Base-by-base conservation (phyloP, 2,329 filamentous ascomycete genomes). In the Phoma sp. region DNA sequence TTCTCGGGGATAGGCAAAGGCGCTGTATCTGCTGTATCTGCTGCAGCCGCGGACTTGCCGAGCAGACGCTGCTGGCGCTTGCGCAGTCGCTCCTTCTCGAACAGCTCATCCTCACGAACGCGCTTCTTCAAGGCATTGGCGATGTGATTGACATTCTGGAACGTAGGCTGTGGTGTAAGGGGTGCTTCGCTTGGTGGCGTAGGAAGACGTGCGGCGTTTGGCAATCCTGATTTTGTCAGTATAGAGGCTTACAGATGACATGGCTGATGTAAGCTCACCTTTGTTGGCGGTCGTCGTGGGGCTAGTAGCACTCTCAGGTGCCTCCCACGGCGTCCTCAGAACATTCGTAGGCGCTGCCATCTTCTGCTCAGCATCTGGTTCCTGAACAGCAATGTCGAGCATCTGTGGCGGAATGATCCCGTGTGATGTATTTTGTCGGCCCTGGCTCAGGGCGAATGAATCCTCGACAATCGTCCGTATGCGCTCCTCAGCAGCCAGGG, bases 401-500 rank as follows among this genome's bases (percentile, higher is more conserved):
- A 92, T 95, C 48, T 93, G 90, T 9, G 84, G 80, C 2, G 92
- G 90, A 5, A 96, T 81, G 26, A 87, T 79, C 1, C 93, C 93
- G 72, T 96, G 89, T 2, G 92, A 91, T 17, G 89, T 90, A 56
- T 83, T 86, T 69, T 91, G 89, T 47, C 93, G 86, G 54, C 85
- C 89, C 54, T 83, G 82, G 3, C 91, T 85, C 38, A 96, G 77
- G 9, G 83, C 82, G 48, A 87, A 84, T 10, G 91, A 87, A 65
- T 96, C 92, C 67, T 93, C 89, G 3, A 97, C 70, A 25, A 97
- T 76, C 11, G 87, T 85, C 47, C 90, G 83, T 30, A 97, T 65
- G 23, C 92, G 84, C 64, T 96, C 89, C 69, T 93, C 91, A 9
- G 91, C 87, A 15, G 91, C 90, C 51, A 97, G 83, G 5, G 92